Evolutionary conservation across 2,329 filamentous ascomycete species (phyloP).

Genomic region (Verticillium isaacii): DNA sequence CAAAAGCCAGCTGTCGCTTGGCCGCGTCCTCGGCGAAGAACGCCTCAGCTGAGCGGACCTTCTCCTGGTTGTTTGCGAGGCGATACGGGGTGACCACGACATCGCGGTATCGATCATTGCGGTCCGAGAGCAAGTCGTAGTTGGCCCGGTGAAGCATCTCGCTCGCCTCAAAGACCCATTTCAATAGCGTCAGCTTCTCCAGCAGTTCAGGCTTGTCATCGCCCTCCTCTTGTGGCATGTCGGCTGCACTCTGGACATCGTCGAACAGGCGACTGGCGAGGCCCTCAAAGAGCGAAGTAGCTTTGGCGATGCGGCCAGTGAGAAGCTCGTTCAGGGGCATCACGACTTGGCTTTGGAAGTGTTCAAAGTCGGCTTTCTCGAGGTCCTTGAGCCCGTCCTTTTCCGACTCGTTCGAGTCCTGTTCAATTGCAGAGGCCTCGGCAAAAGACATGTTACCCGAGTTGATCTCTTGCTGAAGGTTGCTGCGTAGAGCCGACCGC

Average conservation of each 20-base stretch:
- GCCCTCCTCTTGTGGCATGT: slow-evolving; percentile 88
- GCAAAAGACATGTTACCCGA: slow-evolving; percentile 76
- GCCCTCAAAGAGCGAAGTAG: slow-evolving; percentile 73
- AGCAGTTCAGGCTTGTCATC: slow-evolving; percentile 91
- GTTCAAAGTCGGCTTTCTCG: slow-evolving; percentile 76
- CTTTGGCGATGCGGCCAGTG: slow-evolving; percentile 66
- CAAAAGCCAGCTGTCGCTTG: slow-evolving; percentile 66
- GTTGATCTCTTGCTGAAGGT: slow-evolving; percentile 74
- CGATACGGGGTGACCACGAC: slow-evolving; percentile 80
- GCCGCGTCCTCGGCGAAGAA: slow-evolving; percentile 80
- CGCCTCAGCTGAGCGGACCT: slow-evolving; percentile 69
- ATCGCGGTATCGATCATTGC: slow-evolving; percentile 80
- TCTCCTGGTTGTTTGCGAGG: slow-evolving; percentile 69
- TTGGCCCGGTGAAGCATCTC: slow-evolving; percentile 81
- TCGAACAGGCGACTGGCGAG: slow-evolving; percentile 68
- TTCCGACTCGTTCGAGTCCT: slow-evolving; percentile 68
- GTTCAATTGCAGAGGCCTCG: slow-evolving; percentile 77
- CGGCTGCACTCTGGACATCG: slow-evolving; percentile 57
- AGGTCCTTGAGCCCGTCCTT: slow-evolving; percentile 65
- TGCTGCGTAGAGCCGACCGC: slow-evolving; percentile 62
- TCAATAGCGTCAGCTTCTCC: slow-evolving; percentile 89
- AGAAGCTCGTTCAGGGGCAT: slow-evolving; percentile 77
- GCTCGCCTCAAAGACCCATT: slow-evolving; percentile 95
- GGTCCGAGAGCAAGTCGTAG: slow-evolving; percentile 78
- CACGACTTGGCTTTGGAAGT: slow-evolving; percentile 79